Base-by-base conservation (phyloP, 768 basidiomycete species). In the Lentinus tigrinus region DNA sequence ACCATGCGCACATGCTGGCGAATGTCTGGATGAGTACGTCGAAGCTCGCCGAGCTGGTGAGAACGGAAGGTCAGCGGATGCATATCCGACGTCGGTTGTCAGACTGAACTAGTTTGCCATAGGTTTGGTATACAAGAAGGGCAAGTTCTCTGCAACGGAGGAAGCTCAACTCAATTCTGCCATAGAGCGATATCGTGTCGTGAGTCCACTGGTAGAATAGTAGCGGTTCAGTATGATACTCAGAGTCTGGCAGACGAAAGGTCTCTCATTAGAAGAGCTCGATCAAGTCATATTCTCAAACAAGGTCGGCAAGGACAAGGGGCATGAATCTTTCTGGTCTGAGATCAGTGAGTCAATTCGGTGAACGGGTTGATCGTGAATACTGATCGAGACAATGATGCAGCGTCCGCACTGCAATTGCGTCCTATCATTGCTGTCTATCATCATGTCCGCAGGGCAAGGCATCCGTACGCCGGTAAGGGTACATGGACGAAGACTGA, bases 81-180 rank as follows among this genome's bases (percentile, higher is more conserved):
- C 51, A 21, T 43, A 44, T 24, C 37, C 39, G n/a, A 13, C 17
- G 6, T 47, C 31, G 52, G 39, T 38, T 34, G 58, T 61, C 54
- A 44, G 31, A 31, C 31, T 24, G 19, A 9, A 24, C 23, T 38
- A 55, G 43, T 26, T 2, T 24, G 39, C 38, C 2, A 44, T 23
- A 93, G 91, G 90, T 31, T 81, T 93, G n/a, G 81, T 89, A 2
- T 93, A 91, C 70, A 92, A 88, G 74, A 92, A 92, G 71, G 91
- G 91, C 14, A 93, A 91, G 67, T 94, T 94, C 65, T 91, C 90
- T 24, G 82, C 86, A 0, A 84, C 85, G 40, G 91, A 94, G 66
- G 88, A 85, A 56, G 78, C 84, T 24, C 85, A 86, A 60, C 71
- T 93, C 1, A 78, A 74, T 61, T 70, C 72, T 14, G 91, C 90